Percentiles rank a stretch among this genome's conserved stretches.
Conservation (phyloP, 1,284 basidiomycete species). For the Anthracocystis walkeri region DNA sequence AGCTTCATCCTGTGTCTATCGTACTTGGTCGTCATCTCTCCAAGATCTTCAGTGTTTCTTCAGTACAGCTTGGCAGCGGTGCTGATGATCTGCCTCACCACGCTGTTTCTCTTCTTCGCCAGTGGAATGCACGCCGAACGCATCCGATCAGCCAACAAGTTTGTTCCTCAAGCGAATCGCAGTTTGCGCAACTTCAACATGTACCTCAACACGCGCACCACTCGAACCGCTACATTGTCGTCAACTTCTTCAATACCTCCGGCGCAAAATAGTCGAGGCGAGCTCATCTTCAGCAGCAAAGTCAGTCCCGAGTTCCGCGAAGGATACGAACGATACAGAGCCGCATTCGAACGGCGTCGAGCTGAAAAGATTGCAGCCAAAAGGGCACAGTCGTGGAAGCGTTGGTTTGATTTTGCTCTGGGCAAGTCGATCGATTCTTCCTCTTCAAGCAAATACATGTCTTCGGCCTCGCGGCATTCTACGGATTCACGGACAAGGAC, state of each 20-base stretch:
- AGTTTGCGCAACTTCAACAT: constrained; percentile 93
- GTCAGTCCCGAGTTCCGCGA: constrained; percentile 87
- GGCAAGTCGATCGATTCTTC: constrained; percentile 5
- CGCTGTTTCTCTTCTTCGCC: constrained; percentile 92
- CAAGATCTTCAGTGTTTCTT: constrained; percentile 35
- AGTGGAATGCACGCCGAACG: constrained; percentile 96
- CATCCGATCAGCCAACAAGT: constrained; percentile 96
- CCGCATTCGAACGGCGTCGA: constrained; percentile 86
- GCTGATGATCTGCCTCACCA: constrained; percentile 74
- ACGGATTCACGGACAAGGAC: constrained; percentile 5
- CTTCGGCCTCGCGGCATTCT: constrained; percentile 1
- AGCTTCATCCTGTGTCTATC: constrained; percentile 81
- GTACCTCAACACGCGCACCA: constrained; percentile 89
- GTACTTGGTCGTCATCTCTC: constrained; percentile 77
- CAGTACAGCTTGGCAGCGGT: constrained; percentile 59
- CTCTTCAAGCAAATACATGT: not conserved
- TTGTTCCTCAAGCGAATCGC: constrained; percentile 94
- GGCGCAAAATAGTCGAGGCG: constrained; percentile 88
- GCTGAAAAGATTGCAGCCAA: constrained; percentile 73
- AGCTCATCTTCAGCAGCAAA: constrained; percentile 92
- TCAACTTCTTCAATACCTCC: constrained; percentile 81
- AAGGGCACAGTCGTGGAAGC: constrained; percentile 44
- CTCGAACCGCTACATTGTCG: not conserved
- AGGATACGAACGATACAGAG: constrained; percentile 90
- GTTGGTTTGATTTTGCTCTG: constrained; percentile 39